Evolutionary conservation across 345 rosid genomes (phyloP).

Genomic region (Populus davidiana): DNA sequence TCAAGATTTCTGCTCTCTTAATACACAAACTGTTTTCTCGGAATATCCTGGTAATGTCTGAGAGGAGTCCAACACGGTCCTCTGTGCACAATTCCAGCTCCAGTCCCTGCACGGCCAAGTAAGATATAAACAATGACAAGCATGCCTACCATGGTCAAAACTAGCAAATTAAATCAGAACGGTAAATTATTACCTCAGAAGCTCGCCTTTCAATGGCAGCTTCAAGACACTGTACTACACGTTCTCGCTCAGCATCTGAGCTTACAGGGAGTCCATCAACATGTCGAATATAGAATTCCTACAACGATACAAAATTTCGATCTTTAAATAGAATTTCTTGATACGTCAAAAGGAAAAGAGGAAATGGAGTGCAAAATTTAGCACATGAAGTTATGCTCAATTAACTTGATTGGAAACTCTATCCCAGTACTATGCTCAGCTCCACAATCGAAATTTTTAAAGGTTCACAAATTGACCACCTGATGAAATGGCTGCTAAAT

Average conservation of each 20-base stretch:
- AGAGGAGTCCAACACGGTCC: conserved; percentile 50
- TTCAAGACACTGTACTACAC: conserved; percentile 50
- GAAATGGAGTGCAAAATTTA: neutral
- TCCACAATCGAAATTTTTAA: no score
- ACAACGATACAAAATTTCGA: conserved; percentile 22
- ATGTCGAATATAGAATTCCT: conserved; percentile 67
- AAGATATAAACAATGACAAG: neutral
- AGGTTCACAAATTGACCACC: neutral
- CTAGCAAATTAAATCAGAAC: neutral
- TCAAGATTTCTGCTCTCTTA: conserved; percentile 54
- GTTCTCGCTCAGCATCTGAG: conserved; percentile 57
- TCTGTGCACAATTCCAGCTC: conserved; percentile 49
- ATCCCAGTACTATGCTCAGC: neutral
- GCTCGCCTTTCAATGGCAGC: conserved; percentile 60
- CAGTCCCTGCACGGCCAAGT: conserved; percentile 37
- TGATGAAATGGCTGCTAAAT: neutral
- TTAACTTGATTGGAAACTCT: conserved; percentile 9
- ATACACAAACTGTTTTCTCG: conserved; percentile 52
- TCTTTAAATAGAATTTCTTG: neutral
- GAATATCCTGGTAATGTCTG: conserved; percentile 56
- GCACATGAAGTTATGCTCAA: neutral
- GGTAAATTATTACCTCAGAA: conserved; percentile 27
- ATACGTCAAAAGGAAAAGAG: no score
- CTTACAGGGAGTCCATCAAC: conserved; percentile 55
- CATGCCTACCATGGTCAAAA: neutral